Evolutionary conservation across 2,329 filamentous ascomycete species (phyloP), one percentile per base, ranked within the genome.

Genomic region (Trichoderma atroviride): DNA sequence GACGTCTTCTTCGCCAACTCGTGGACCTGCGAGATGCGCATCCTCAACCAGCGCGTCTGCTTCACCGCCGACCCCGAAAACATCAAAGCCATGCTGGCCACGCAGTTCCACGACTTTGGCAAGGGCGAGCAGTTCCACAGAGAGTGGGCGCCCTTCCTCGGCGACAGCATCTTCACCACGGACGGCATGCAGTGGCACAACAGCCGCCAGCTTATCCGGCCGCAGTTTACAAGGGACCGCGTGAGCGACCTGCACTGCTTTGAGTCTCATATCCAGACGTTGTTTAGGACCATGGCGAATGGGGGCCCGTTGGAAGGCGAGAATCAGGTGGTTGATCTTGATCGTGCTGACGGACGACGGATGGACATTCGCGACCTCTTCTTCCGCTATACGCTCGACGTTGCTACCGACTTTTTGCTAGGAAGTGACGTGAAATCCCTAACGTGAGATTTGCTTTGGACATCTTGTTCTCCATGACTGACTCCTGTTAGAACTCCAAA

Each of bases 1-100:
- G 70, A 78, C 2, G 78, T 84, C 65, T 86, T 94, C 74, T 74
- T 74, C 22, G 59, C 72, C 10, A 78, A 72, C 57, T 76, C 80
- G 37, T 89, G 84, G 73, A 94, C 92, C 0, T 80, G 85, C 50
- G 92, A 95, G 79, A 78, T 81, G 13, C 83, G 83, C 3, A 73
- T 88, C 14, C 75, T 88, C 2, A 84, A 85, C 62, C 77, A 81
- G 66, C 87, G 92, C n/a, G 79, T 91, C 27, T 78, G 96, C 70
- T 85, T 96, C 75, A 97, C 94, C 0, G 87, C 87, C 4, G 93
- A 97, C 74, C 91, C 92, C 0, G 93, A 96, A 75, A 97, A 97
- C 77, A 91, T 96, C 81, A 97, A 97, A 79, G 93, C 94, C 14
- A 86, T 97, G 31, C 83, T 97, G 31, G 92, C 94, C 0, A 91